Evolutionary conservation across 176 grass and related monocot species (phyloP).

Genomic region (Rhipidocladum racemiflorum): DNA sequence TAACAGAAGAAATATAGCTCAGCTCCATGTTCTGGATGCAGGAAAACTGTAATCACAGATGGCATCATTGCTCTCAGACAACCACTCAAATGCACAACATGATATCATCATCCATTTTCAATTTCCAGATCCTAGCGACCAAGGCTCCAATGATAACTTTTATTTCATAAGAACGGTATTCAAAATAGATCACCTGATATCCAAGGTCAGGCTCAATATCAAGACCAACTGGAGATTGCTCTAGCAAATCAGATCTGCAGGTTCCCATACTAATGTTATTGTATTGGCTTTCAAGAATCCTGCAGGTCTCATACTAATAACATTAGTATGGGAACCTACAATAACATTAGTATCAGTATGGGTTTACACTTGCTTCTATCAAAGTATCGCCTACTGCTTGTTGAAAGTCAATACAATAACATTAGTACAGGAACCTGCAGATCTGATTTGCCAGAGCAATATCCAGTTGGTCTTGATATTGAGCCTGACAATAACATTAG

Average conservation of each 20-base stretch:
- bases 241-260: slow-evolving; percentile 67
- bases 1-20: slow-evolving; percentile 84
- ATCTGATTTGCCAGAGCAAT: no score
- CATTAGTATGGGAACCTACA: no score
- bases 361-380: no score
- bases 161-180: slow-evolving; percentile 32
- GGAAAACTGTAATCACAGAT: slow-evolving; percentile 49
- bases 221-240: slow-evolving; percentile 55
- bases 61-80: slow-evolving; percentile 31
- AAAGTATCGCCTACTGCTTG: no score
- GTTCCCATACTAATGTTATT: slow-evolving; percentile 62
- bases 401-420: no score
- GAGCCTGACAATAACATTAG: no score
- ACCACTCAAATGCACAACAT: slow-evolving; percentile 39
- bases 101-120: slow-evolving; percentile 35
- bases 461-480: no score
- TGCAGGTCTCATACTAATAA: no score
- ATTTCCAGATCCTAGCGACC: slow-evolving; percentile 35
- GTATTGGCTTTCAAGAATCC: slow-evolving; percentile 28
- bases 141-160: slow-evolving; percentile 15
- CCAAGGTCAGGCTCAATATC: slow-evolving; percentile 50
- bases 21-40: slow-evolving; percentile 52
- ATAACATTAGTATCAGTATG: no score
- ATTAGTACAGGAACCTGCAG: no score
- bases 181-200: slow-evolving; percentile 52